A percentile compares a stretch with the other conserved stretches of the same genome.
Conservation (phyloP, 2,329 filamentous ascomycete genomes). For the Knoxdaviesia capensis region DNA sequence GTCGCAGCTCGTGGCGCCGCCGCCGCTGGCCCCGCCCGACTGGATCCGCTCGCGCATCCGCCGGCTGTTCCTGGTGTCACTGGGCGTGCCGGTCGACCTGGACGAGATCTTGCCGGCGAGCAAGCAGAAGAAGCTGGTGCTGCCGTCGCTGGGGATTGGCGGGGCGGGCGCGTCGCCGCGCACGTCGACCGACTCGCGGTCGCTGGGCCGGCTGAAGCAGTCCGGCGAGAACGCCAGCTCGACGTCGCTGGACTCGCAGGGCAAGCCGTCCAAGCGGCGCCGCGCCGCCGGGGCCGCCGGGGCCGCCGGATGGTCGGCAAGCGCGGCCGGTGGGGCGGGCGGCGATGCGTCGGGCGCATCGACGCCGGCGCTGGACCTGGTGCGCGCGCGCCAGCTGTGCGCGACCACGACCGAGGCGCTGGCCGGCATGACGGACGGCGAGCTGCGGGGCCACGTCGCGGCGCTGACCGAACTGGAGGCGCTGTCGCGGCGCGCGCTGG, state of each 20-base stretch:
- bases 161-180: constrained; percentile 28
- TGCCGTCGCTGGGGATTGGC: constrained; percentile 68
- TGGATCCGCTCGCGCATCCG: constrained; percentile 95
- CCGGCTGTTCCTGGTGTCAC: constrained; percentile 82
- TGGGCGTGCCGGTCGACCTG: constrained; percentile 87
- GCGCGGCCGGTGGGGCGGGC: neutral
- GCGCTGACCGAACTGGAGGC: constrained; percentile 48
- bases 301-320: neutral
- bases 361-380: constrained; percentile 59
- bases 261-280: constrained; percentile 18
- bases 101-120: constrained; percentile 94
- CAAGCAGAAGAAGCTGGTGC: constrained; percentile 91
- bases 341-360: neutral
- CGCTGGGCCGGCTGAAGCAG: constrained; percentile 23
- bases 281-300: too few species aligned
- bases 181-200: constrained; percentile 32
- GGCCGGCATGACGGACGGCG: constrained; percentile 55
- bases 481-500: constrained; percentile 57
- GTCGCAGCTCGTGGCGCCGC: constrained; percentile 89
- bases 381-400: constrained; percentile 59
- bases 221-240: constrained; percentile 31
- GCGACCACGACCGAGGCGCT: constrained; percentile 71
- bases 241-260: constrained; percentile 38
- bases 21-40: constrained; percentile 84
- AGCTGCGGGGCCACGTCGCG: constrained; percentile 52